These are phyloP conservation scores for Tetradesmus lagerheimii DNA, from an alignment of 139 green algal species.

Conservation along the genomic window DNA sequence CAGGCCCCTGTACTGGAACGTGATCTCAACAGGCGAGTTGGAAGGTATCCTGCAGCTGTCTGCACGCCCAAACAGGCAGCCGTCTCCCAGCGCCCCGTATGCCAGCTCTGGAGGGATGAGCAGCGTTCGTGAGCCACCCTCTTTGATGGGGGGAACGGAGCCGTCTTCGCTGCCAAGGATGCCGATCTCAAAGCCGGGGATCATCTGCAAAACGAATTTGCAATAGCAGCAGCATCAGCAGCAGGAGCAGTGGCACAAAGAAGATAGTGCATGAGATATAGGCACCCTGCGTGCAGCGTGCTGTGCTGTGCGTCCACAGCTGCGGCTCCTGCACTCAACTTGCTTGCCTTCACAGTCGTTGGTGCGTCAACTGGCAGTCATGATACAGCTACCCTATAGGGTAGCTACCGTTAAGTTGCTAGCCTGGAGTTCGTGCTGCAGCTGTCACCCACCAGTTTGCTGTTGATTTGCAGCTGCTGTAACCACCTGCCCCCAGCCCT, in stretches of 20 bases:
- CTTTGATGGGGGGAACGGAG: conserved; percentile 19
- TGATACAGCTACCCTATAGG: no score
- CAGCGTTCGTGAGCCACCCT: conserved; percentile 24
- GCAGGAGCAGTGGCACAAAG: not conserved
- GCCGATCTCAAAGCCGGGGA: conserved; percentile 27
- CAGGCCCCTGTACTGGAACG: conserved; percentile 40
- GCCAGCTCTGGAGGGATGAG: conserved; percentile 30
- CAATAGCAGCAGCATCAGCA: conserved; percentile 6
- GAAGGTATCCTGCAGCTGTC: conserved; percentile 40
- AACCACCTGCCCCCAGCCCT: no score
- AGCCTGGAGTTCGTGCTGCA: no score
- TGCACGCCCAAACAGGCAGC: conserved; percentile 31
- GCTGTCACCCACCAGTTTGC: no score
- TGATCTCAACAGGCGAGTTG: conserved; percentile 44
- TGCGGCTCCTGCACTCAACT: no score
- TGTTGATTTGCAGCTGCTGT: not conserved
- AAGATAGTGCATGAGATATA: not conserved
- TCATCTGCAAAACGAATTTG: conserved; percentile 8
- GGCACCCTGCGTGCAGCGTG: no score
- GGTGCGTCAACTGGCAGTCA: no score
- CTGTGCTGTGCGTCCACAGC: no score
- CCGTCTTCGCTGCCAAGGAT: conserved; percentile 12
- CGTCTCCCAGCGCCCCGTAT: conserved; percentile 24
- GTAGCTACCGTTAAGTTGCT: no score
- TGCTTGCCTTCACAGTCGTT: no score